These are phyloP conservation scores for Isabelozyma heimii DNA, from an alignment of 805 yeast species.

Conservation along the genomic window DNA sequence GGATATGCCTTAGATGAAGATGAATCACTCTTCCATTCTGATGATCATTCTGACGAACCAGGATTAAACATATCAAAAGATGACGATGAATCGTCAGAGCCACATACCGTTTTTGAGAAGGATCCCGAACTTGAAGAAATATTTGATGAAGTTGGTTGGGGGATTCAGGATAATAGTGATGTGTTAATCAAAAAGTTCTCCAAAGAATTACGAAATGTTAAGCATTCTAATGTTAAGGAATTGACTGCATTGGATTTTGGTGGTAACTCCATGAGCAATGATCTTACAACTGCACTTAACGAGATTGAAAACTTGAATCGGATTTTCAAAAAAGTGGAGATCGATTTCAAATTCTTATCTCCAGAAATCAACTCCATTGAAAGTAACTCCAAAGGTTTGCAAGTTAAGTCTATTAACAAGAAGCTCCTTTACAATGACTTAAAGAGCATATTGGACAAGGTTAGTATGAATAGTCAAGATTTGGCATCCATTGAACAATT, in stretches of 20 bases:
- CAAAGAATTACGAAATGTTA: constrained; percentile 58
- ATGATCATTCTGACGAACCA: constrained; percentile 4
- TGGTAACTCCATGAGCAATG: constrained; percentile 28
- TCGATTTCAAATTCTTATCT: constrained; percentile 42
- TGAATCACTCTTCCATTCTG: constrained; percentile 3
- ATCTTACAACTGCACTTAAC: constrained; percentile 27
- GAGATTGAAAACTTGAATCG: constrained; percentile 36
- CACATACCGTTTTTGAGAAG: constrained; percentile 17
- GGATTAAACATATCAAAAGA: constrained; percentile 11
- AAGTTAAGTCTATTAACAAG: constrained; percentile 78
- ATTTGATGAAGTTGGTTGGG: constrained; percentile 78
- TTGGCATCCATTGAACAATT: constrained; percentile 45
- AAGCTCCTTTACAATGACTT: constrained; percentile 71
- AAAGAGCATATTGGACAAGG: constrained; percentile 65
- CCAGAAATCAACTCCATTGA: constrained; percentile 72
- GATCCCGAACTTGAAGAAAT: constrained; percentile 58
- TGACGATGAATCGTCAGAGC: constrained; percentile 2
- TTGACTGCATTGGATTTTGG: constrained; percentile 35
- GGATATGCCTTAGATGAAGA: constrained; percentile 12
- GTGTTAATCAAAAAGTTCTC: constrained; percentile 56
- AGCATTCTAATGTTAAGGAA: constrained; percentile 58
- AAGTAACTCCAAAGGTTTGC: constrained; percentile 74
- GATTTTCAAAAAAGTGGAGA: constrained; percentile 40
- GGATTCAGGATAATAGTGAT: constrained; percentile 60
- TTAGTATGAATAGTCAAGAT: constrained; percentile 58